Base-by-base conservation (phyloP, 148 eudicot genomes). In the Cornus suecica region DNA sequence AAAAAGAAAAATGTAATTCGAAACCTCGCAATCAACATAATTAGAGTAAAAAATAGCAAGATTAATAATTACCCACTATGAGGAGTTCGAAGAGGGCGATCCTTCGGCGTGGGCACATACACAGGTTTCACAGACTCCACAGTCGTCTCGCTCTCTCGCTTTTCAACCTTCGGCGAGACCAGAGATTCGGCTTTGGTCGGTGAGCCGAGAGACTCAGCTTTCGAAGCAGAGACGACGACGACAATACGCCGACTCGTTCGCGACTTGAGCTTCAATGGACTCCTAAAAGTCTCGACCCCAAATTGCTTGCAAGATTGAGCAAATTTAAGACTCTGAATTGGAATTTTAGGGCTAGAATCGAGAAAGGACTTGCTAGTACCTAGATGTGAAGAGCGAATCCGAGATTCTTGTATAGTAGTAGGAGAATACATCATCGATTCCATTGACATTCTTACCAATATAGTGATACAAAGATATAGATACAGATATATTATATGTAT, bases 11-110 rank as follows among this genome's bases (percentile, higher is more conserved):
- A 58, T 58, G 54, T 2, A 1, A 48, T 48, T 48, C 2, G 2
- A 48, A 48, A 48, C 18, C 20, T 11, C 62, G n/a, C 0, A 58
- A 20, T 18, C 25, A 4, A 58, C 2, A 22, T 8, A 58, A 18
- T 58, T 22, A 58, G 8, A 20, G 16, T 52, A 22, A 52, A 4
- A 58, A 58, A 20, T 58, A 58, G 15, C 25, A 22, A 58, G 2
- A n/a, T 6, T 58, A 58, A 22, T 29, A 76, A 31, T 66, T 89
- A 94, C 98, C 97, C 97, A 85, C 95, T 94, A 82, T 92, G 97
- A 78, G 98, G 97, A 72, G 96, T 90, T 27, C 94, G 88, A 62
- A 89, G 89, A 26, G 71, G 77, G 26, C 97, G 88, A 83, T 88
- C 77, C 11, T 84, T 67, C 66, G 92, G 97, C 11, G 97, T 90